These are phyloP conservation scores for Acacia pycnantha DNA, from an alignment of 331 rosid species.

Conservation along the genomic window DNA sequence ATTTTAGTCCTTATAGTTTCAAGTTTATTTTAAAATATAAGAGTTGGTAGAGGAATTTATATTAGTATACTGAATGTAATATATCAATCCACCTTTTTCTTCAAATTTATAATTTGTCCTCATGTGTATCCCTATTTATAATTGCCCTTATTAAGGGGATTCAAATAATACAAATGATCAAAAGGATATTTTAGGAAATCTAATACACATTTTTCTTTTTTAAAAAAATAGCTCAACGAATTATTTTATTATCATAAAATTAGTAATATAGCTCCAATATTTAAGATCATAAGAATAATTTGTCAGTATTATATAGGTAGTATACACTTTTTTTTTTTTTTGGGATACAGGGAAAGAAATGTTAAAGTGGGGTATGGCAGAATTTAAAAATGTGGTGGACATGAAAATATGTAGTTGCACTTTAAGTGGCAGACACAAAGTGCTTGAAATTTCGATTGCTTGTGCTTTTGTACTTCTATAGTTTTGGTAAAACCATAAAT, in stretches of 20 bases:
- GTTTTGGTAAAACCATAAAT: neutral
- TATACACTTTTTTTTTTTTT: too few species aligned
- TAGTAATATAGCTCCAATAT: neutral
- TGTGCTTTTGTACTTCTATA: slow-evolving; percentile 29
- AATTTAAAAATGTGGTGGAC: slow-evolving; percentile 46
- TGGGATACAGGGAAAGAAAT: too few species aligned
- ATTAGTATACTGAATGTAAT: too few species aligned
- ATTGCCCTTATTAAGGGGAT: neutral
- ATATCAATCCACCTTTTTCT: neutral
- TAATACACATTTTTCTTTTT: too few species aligned
- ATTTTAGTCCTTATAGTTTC: too few species aligned
- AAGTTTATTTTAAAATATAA: too few species aligned
- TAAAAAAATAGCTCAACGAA: too few species aligned
- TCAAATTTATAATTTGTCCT: too few species aligned
- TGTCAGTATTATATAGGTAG: neutral
- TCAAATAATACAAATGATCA: neutral
- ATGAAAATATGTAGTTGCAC: slow-evolving; percentile 31
- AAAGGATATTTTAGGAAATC: neutral
- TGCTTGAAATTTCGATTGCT: slow-evolving; percentile 32
- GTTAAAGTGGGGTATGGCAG: slow-evolving; percentile 42
- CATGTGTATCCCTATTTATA: neutral
- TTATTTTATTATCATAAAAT: too few species aligned
- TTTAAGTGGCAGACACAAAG: slow-evolving; percentile 64
- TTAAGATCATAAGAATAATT: neutral
- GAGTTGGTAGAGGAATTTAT: neutral